A percentile compares a stretch with the other conserved stretches of the same genome.
Conservation (phyloP, 768 basidiomycete genomes). For the Suillus bovinus region DNA sequence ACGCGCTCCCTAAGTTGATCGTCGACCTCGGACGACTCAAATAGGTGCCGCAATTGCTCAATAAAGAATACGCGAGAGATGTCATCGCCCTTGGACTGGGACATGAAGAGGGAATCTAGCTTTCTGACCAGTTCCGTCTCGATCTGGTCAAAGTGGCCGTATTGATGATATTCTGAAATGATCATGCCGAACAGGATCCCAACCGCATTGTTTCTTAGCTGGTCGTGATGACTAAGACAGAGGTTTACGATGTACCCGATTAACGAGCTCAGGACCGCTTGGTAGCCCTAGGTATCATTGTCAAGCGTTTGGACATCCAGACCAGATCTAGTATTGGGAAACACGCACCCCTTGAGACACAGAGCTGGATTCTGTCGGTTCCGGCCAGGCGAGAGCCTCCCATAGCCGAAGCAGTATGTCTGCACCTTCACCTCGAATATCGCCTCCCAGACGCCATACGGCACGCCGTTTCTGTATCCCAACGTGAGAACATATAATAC, state of each 20-base stretch:
- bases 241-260: conserved; percentile 90
- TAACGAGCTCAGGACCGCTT: conserved; percentile 76
- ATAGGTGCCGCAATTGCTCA: conserved; percentile 84
- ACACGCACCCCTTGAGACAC: conserved; percentile 67
- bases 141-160: conserved; percentile 83
- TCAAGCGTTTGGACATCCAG: not conserved
- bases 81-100: conserved; percentile 87
- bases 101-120: conserved; percentile 91
- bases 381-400: conserved; percentile 82
- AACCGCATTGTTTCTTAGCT: conserved; percentile 85
- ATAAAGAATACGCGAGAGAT: conserved; percentile 93
- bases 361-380: conserved; percentile 47
- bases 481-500: conserved; percentile 10
- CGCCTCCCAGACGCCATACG: conserved; percentile 95
- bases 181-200: conserved; percentile 96
- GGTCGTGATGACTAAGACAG: conserved; percentile 94
- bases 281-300: conserved; percentile 69
- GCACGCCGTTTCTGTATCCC: conserved; percentile 80
- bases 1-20: conserved; percentile 77
- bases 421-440: conserved; percentile 91
- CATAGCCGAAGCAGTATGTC: conserved; percentile 77
- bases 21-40: conserved; percentile 82
- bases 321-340: not conserved
- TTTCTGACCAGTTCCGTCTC: conserved; percentile 92
- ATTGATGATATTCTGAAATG: conserved; percentile 84